phyloP scores from a whole-genome alignment of 2,329 filamentous ascomycete species.

The Aspergillus pseudonomiae region DNA sequence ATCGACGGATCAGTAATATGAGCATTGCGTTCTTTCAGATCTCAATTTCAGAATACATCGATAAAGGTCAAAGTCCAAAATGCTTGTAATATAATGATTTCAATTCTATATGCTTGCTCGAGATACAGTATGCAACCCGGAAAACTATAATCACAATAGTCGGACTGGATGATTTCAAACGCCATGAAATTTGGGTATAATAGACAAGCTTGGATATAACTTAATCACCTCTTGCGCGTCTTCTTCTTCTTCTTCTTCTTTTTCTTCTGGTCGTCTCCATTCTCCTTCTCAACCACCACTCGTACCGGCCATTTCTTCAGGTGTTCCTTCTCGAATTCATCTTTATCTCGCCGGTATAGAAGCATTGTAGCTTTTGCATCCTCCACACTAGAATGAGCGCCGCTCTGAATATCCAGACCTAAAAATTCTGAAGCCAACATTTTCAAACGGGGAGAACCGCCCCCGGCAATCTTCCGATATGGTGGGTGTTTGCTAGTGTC shows the following conservation, averaged over 20 bases:
- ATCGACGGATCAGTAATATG: background rate
- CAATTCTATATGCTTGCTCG: background rate
- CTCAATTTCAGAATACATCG: background rate
- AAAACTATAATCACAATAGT: background rate
- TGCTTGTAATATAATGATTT: background rate
- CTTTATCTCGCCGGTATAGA: conserved; percentile 80
- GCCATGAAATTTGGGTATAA: conserved; percentile 23
- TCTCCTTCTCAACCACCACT: conserved; percentile 35
- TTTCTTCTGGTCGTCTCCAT: conserved; percentile 39
- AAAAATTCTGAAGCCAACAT: conserved; percentile 60
- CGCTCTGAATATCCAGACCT: conserved; percentile 62
- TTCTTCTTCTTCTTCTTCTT: conserved; percentile 54
- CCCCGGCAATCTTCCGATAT: conserved; percentile 65
- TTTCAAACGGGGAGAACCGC: conserved; percentile 56
- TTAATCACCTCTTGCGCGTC: conserved; percentile 45
- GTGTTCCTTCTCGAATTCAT: conserved; percentile 81
- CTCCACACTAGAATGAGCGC: conserved; percentile 64
- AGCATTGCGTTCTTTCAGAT: background rate
- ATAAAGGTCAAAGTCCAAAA: background rate
- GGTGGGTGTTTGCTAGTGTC: conserved; percentile 80
- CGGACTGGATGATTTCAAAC: conserved; percentile 7
- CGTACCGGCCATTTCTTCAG: conserved; percentile 64
- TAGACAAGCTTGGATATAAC: conserved; percentile 5
- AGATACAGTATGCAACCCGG: background rate
- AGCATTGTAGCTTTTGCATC: conserved; percentile 92